Evolutionary conservation across 495 filamentous ascomycete species (phyloP).

Genomic region (Penicillium atrosanguineum): DNA sequence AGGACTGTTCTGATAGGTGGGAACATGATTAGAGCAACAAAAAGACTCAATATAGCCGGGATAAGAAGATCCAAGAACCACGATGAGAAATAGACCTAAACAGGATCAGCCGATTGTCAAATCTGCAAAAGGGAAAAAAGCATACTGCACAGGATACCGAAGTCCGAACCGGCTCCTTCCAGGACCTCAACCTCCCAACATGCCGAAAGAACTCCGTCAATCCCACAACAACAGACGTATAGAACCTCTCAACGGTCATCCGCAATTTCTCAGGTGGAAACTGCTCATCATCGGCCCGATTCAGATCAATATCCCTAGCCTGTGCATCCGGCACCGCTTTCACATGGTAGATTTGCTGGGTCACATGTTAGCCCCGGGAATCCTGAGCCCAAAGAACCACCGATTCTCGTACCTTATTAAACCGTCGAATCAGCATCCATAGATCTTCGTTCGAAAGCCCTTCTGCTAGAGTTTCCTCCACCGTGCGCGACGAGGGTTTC

Average conservation of each 20-base stretch:
- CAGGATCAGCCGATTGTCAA: background rate
- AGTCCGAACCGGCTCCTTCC: constrained; percentile 71
- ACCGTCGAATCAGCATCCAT: constrained; percentile 76
- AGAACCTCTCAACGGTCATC: constrained; percentile 76
- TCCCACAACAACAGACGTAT: constrained; percentile 76
- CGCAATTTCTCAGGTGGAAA: constrained; percentile 86
- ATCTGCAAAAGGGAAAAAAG: background rate
- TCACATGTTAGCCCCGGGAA: constrained; percentile 17
- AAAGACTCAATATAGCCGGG: constrained; percentile 51
- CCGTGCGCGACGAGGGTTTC: constrained; percentile 19
- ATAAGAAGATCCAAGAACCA: constrained; percentile 78
- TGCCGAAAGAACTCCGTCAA: constrained; percentile 68
- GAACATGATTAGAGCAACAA: constrained; percentile 66
- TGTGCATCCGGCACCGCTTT: constrained; percentile 59
- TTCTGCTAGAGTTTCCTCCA: constrained; percentile 22
- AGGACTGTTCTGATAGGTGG: constrained; percentile 60
- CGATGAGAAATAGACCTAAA: constrained; percentile 65
- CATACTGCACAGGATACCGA: constrained; percentile 61
- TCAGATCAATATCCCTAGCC: constrained; percentile 68
- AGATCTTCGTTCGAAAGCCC: constrained; percentile 81
- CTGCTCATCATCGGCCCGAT: constrained; percentile 76
- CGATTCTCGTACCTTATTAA: constrained; percentile 66
- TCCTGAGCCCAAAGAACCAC: background rate
- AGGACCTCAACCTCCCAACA: constrained; percentile 72
- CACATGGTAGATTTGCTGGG: constrained; percentile 84